Conservation (phyloP, 495 filamentous ascomycete genomes). For the Penicillium nucicola region DNA sequence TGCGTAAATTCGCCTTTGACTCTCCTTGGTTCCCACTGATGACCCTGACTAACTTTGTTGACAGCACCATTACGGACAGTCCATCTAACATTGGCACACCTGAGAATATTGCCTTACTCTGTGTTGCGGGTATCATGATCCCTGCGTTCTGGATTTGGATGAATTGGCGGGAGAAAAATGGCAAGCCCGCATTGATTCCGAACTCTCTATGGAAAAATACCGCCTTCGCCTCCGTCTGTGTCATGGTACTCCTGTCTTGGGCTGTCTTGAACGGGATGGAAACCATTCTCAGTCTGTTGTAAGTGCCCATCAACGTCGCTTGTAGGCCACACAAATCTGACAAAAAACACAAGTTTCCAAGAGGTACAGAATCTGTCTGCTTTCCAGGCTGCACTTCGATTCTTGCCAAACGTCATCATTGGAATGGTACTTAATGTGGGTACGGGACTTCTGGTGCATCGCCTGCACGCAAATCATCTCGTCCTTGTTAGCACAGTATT, state of each 20-base stretch:
- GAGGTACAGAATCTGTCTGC: constrained; percentile 43
- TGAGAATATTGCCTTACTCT: constrained; percentile 39
- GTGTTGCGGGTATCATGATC: constrained; percentile 32
- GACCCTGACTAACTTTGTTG: not conserved
- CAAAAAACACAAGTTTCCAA: constrained; percentile 36
- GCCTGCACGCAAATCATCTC: constrained; percentile 42
- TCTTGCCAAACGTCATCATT: constrained; percentile 51
- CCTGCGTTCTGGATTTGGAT: constrained; percentile 49
- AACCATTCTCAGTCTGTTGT: constrained; percentile 50
- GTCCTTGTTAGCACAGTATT: constrained; percentile 41
- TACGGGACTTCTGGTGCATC: constrained; percentile 52
- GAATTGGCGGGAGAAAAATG: constrained; percentile 34
- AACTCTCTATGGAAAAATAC: constrained; percentile 53
- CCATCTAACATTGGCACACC: constrained; percentile 31
- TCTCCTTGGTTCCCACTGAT: too few species aligned
- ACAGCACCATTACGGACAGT: constrained; percentile 36
- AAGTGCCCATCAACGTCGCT: not conserved
- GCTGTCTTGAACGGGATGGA: constrained; percentile 51
- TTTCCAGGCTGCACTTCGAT: constrained; percentile 48
- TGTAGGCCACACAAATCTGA: not conserved
- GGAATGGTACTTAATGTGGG: constrained; percentile 50
- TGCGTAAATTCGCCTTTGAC: constrained; percentile 22
- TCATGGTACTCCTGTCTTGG: constrained; percentile 48
- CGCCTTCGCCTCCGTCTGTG: constrained; percentile 47
- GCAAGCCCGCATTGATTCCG: constrained; percentile 49